A percentile compares a stretch with the other conserved stretches of the same genome.
Evolutionary conservation across 306 rosid genomes (phyloP).

Genomic region (Castanea mollissima): DNA sequence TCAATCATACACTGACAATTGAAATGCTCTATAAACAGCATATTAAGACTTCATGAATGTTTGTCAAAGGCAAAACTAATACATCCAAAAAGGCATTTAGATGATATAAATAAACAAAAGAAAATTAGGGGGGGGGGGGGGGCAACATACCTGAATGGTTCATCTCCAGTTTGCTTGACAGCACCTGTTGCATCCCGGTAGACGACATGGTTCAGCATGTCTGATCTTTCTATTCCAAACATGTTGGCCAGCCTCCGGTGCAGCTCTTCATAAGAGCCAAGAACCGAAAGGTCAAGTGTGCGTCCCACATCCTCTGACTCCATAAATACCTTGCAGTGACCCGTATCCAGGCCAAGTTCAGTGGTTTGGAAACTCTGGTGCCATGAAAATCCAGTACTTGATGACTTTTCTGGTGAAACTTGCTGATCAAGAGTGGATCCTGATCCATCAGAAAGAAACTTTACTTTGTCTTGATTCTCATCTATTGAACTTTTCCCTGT

Average conservation of each 20-base stretch:
- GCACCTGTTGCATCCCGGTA: conserved; percentile 74
- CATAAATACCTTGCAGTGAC: conserved; percentile 93
- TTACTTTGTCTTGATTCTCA: conserved; percentile 38
- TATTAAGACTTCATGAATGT: not conserved
- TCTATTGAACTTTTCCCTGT: conserved; percentile 26
- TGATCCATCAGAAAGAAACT: conserved; percentile 42
- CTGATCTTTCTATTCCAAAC: conserved; percentile 79
- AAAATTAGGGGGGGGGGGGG: not conserved
- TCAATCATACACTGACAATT: conserved; percentile 3
- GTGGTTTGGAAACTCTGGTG: conserved; percentile 29
- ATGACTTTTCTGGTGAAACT: conserved; percentile 51
- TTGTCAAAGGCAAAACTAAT: not conserved
- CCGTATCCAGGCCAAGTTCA: conserved; percentile 54
- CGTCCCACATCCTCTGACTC: conserved; percentile 95
- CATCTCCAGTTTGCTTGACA: conserved; percentile 75
- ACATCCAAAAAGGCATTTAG: not conserved
- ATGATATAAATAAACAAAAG: not conserved
- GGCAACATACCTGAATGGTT: conserved; percentile 70
- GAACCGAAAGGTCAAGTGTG: conserved; percentile 62
- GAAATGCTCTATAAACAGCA: not conserved
- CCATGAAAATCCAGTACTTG: conserved; percentile 54
- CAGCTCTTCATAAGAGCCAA: conserved; percentile 82
- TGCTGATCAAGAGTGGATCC: conserved; percentile 36
- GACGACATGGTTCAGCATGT: conserved; percentile 67
- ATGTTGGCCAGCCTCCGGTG: conserved; percentile 67